Evolutionary conservation across 2,329 filamentous ascomycete genomes (phyloP).

Genomic region (Phaeosphaeria sp.): DNA sequence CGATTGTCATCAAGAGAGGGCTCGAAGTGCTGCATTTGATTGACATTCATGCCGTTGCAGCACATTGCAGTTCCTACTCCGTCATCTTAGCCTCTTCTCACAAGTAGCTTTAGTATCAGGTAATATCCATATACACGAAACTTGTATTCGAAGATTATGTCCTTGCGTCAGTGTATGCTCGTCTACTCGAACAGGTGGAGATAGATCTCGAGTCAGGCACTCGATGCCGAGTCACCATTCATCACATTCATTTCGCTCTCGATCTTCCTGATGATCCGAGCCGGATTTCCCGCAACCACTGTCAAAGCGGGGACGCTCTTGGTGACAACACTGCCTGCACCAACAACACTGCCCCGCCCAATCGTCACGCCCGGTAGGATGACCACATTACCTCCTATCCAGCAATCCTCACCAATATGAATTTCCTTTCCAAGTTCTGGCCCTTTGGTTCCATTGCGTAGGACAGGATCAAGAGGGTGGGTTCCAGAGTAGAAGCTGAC

Average conservation of each 20-base stretch:
- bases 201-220: constrained; percentile 65
- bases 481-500: constrained; percentile 76
- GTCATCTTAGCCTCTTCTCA: neutral
- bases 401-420: constrained; percentile 73
- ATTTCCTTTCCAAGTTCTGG: constrained; percentile 79
- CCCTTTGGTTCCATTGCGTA: constrained; percentile 76
- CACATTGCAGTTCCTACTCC: neutral
- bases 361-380: constrained; percentile 81
- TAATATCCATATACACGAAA: neutral
- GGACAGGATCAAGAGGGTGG: constrained; percentile 76
- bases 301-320: constrained; percentile 73
- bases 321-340: constrained; percentile 84
- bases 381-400: constrained; percentile 58
- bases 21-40: neutral
- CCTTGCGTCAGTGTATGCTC: neutral
- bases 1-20: neutral
- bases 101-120: neutral
- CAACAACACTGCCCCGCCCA: constrained; percentile 75
- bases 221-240: constrained; percentile 24
- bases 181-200: neutral
- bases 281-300: constrained; percentile 72
- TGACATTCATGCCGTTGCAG: neutral
- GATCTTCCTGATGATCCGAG: constrained; percentile 63
- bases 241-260: constrained; percentile 42
- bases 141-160: neutral